These are phyloP conservation scores for Penicillium sp. DNA, from an alignment of 2,329 filamentous ascomycete species.

Conservation along the genomic window DNA sequence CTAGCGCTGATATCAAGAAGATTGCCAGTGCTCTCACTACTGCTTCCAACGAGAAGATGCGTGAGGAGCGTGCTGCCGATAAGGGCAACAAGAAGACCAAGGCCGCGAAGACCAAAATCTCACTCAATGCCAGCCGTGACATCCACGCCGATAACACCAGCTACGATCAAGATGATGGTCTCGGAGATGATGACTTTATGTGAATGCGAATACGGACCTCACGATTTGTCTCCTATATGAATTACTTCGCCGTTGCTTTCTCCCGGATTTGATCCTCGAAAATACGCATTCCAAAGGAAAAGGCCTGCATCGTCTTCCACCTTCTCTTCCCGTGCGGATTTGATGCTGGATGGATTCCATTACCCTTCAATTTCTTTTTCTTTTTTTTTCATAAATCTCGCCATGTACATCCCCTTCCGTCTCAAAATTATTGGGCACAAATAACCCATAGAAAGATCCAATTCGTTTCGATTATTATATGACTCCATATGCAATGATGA, in stretches of 20 bases:
- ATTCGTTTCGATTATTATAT: constrained; percentile 6
- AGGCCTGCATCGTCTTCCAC: background rate
- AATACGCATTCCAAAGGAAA: constrained; percentile 9
- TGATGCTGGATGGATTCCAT: background rate
- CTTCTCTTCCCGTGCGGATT: background rate
- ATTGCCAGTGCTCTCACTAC: constrained; percentile 83
- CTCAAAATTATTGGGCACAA: constrained; percentile 6
- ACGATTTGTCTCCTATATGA: constrained; percentile 13
- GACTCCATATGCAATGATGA: background rate
- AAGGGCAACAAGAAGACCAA: constrained; percentile 97
- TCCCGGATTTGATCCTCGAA: constrained; percentile 9
- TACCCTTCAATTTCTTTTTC: background rate
- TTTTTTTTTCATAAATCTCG: background rate
- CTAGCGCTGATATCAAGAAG: constrained; percentile 96
- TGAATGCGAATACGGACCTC: constrained; percentile 30
- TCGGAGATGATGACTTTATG: constrained; percentile 58
- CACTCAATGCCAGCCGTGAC: constrained; percentile 64
- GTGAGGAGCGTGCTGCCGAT: constrained; percentile 91
- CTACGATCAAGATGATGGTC: constrained; percentile 87
- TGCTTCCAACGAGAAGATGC: constrained; percentile 95
- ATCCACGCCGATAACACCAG: constrained; percentile 66
- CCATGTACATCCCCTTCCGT: constrained; percentile 16
- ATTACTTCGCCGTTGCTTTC: constrained; percentile 12
- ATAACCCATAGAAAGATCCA: constrained; percentile 20
- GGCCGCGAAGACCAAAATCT: constrained; percentile 92